Evolutionary conservation across 2,329 filamentous ascomycete genomes (phyloP), one percentile per base, ranked within the genome.

Genomic region (Oidium heveae): DNA sequence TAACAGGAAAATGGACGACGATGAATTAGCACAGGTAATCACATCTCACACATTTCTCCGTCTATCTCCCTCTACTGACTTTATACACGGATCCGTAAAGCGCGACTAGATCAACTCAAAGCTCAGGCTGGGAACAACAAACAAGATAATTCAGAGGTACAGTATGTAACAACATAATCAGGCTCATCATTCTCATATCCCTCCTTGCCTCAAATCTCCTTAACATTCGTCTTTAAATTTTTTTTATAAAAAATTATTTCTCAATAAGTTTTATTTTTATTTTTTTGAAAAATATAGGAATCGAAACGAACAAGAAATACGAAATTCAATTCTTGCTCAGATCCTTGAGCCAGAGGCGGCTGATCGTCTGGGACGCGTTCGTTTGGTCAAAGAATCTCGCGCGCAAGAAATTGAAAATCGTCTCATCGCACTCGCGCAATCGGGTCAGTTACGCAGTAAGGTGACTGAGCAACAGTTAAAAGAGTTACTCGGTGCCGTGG

Each of bases 281-380:
- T 39, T n/a, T 39, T 39, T 39, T 16, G 13, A n/a, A 39, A 16
- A 16, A 39, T 39, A 4, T 39, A 39, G 37, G 37, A 15, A 39
- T 4, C 37, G n/a, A n/a, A 39, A 39, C 37, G 70, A 73, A 71
- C 65, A 77, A 59, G 84, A 89, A 66, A 81, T 82, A 41, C 83
- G 86, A 57, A 72, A 79, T 63, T 74, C 77, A 57, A 83, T 95
- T 62, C 80, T 98, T 58, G 77, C 76, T 62, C 91, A 96, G 69
- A 96, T 98, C 71, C 85, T 98, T 58, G 82, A 88, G 63, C 91
- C 91, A 60, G 86, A 89, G 65, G 91, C 91, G 18, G 84, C 86
- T 57, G 91, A 98, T 70, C 84, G 91, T 15, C 76, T 98, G 0
- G 86, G 86, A 56, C 86, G 91, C 60, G 96, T 98, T 70, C 83